Evolutionary conservation across 768 basidiomycete genomes (phyloP).

Genomic region (Auricularia heimuer): DNA sequence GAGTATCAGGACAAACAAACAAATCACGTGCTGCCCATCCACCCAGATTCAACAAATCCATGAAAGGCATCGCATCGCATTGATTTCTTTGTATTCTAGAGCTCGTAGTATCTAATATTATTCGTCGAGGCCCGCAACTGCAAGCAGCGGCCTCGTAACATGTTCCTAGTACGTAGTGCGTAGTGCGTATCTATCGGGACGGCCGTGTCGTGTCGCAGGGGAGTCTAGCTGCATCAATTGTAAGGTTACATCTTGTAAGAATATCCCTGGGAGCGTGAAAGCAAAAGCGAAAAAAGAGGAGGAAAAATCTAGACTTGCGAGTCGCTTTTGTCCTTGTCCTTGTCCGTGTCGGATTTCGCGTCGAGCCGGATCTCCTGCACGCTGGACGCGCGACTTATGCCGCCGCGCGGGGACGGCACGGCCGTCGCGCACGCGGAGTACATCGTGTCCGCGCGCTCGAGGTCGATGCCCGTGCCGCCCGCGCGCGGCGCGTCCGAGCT

Average conservation of each 20-base stretch:
- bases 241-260: background rate
- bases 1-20: no score
- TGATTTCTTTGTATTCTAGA: no score
- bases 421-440: background rate
- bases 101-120: no score
- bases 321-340: background rate
- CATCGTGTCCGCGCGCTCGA: background rate
- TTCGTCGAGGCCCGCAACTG: no score
- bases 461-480: background rate
- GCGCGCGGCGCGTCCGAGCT: background rate
- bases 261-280: background rate
- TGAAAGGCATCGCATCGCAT: no score
- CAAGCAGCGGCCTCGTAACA: no score
- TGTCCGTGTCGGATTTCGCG: background rate
- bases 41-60: no score
- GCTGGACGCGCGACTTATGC: conserved; percentile 1
- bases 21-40: no score
- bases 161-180: background rate
- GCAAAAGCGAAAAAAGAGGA: background rate
- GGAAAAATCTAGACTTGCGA: background rate
- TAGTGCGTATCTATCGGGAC: background rate
- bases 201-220: background rate
- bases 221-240: background rate
- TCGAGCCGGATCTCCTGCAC: background rate
- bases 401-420: background rate